Base-by-base conservation (phyloP, 108 stramenopile genomes). In the Discostella pseudostelligera region DNA sequence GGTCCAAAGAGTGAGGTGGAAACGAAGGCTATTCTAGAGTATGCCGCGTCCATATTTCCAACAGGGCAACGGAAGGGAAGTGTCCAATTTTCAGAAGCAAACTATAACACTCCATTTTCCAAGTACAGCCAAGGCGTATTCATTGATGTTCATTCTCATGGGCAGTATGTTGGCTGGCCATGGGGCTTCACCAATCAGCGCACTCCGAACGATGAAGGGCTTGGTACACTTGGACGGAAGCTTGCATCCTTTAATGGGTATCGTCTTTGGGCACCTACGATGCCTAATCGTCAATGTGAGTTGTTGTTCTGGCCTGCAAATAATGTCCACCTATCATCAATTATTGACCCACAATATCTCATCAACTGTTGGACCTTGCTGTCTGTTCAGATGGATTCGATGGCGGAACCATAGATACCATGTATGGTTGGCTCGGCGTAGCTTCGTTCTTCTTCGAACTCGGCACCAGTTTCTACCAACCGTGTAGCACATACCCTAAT, bases 111-210 rank as follows among this genome's bases (percentile, higher is more conserved):
- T 20, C 43, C 58, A n/a, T 59, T 44, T 39, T 14, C 58, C 25
- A 9, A 39, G 43, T 32, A 45, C 12, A 59, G 43, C 43, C 36
- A 59, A 24, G 58, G 58, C 0, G 37, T 59, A 8, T 59, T 59
- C 29, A 20, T 59, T 5, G 58, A 59, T 36, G 29, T 59, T 37
- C 58, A 59, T 45, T 42, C 58, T 24, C 43, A 59, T 36, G 58
- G 58, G 24, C 24, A 22, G 3, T 3, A 25, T 24, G 24, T 44
- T 2, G 43, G 43, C 8, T 59, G 58, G 58, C 58, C 58, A 13
- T 59, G 58, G 58, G 58, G 58, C 10, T 59, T 42, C 43, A 24
- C 20, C 7, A 59, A 59, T 36, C 40, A 59, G 37, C 58, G 40
- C 20, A 59, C 43, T 8, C 43, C 40, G 21, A 59, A 59, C 58